A percentile compares a stretch with the other conserved stretches of the same genome.
These are phyloP conservation scores for Dalbergia cultrata DNA, from an alignment of 306 rosid genomes.

Conservation along the genomic window DNA sequence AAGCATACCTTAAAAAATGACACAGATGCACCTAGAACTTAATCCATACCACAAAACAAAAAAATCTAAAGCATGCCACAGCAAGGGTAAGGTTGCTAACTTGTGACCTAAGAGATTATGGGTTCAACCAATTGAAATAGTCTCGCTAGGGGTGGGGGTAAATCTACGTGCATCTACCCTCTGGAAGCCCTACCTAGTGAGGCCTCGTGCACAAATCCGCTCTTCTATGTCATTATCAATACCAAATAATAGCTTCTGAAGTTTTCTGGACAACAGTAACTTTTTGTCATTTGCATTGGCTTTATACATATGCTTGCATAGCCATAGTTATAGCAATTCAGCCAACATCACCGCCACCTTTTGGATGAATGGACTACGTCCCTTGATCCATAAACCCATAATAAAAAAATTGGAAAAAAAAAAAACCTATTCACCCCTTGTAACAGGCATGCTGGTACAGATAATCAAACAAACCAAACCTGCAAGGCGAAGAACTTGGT, in stretches of 20 bases:
- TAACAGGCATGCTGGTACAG: neutral
- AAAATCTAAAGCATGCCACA: neutral
- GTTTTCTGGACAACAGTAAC: neutral
- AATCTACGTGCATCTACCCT: too few relatives aligned
- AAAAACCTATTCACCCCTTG: neutral
- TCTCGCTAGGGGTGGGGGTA: too few relatives aligned
- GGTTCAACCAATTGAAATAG: too few relatives aligned
- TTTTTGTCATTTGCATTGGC: neutral
- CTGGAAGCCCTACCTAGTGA: too few relatives aligned
- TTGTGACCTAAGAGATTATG: too few relatives aligned
- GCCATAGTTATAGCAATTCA: neutral
- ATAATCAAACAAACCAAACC: constrained; percentile 61
- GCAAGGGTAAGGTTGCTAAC: too few relatives aligned
- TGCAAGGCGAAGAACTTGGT: constrained; percentile 98
- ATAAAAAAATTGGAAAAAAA: too few relatives aligned
- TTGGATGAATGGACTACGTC: neutral
- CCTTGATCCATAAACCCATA: constrained; percentile 7
- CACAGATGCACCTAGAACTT: constrained; percentile 20
- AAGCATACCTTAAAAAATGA: neutral
- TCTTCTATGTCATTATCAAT: neutral
- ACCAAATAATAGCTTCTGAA: neutral
- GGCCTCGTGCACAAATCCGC: too few relatives aligned
- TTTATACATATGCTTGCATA: neutral
- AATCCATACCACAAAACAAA: constrained; percentile 2
- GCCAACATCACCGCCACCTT: neutral